These are phyloP conservation scores for Maudiozyma serrabonitensis DNA, from an alignment of 805 yeast genomes.

Conservation along the genomic window DNA sequence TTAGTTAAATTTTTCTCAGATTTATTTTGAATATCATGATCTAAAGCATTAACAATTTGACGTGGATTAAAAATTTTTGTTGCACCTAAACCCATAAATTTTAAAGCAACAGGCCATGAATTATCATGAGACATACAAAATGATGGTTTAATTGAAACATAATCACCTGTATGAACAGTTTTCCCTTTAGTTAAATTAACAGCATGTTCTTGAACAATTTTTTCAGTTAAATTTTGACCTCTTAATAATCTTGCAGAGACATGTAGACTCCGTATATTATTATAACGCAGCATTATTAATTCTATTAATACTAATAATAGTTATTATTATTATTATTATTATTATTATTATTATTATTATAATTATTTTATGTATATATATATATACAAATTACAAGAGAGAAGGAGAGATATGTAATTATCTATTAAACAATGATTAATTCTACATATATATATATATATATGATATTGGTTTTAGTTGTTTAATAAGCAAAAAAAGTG, in stretches of 20 bases:
- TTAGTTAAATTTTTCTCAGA: conserved; percentile 80
- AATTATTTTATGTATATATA: no score
- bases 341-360: neutral
- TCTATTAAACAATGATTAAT: no score
- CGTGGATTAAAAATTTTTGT: conserved; percentile 68
- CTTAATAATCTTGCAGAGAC: conserved; percentile 10
- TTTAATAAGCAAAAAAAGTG: neutral
- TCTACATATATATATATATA: neutral
- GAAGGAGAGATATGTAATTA: neutral
- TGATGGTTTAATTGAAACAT: conserved; percentile 88
- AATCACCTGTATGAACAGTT: conserved; percentile 79
- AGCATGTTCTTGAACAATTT: conserved; percentile 88
- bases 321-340: neutral
- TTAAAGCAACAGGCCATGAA: conserved; percentile 98
- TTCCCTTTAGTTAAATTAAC: conserved; percentile 75
- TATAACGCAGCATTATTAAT: conserved; percentile 17
- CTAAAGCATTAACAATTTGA: conserved; percentile 92
- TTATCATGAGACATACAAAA: conserved; percentile 99
- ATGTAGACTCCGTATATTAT: conserved; percentile 14
- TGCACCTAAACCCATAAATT: conserved; percentile 93
- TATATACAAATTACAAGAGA: neutral
- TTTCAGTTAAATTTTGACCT: conserved; percentile 84
- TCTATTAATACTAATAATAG: neutral
- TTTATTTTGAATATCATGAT: conserved; percentile 96
- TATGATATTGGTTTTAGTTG: neutral